These are phyloP conservation scores for Sugiyamaella americana DNA, from an alignment of 805 yeast species.

Conservation along the genomic window DNA sequence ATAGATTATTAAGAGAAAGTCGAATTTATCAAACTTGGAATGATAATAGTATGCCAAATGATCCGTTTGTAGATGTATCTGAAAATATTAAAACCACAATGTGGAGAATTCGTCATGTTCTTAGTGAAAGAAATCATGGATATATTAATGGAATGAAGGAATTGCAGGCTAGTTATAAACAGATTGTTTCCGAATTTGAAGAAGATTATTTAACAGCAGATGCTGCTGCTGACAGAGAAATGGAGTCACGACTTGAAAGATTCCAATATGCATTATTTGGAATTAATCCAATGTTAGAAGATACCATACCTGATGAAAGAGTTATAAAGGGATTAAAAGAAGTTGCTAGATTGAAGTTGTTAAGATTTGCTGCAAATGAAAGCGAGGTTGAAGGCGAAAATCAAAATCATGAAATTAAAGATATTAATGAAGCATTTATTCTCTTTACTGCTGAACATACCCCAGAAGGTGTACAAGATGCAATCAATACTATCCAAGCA, in stretches of 20 bases:
- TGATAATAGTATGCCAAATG: slow-evolving; percentile 32
- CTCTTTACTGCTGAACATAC: slow-evolving; percentile 43
- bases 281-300: slow-evolving; percentile 63
- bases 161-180: slow-evolving; percentile 39
- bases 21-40: slow-evolving; percentile 44
- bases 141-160: slow-evolving; percentile 51
- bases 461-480: slow-evolving; percentile 36
- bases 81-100: slow-evolving; percentile 52
- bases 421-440: slow-evolving; percentile 43
- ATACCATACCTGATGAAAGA: slow-evolving; percentile 50
- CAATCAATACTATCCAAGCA: slow-evolving; percentile 38
- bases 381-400: slow-evolving; percentile 21
- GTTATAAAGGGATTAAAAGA: slow-evolving; percentile 62
- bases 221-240: slow-evolving; percentile 48
- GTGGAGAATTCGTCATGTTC: slow-evolving; percentile 79
- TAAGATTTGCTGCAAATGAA: slow-evolving; percentile 38
- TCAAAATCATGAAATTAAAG: slow-evolving; percentile 20
- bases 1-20: slow-evolving; percentile 67
- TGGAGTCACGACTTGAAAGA: slow-evolving; percentile 66
- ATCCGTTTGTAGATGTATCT: slow-evolving; percentile 30
- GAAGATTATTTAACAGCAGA: slow-evolving; percentile 50
- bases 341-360: slow-evolving; percentile 63
- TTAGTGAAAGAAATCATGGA: slow-evolving; percentile 77
- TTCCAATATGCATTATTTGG: slow-evolving; percentile 80
- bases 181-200: slow-evolving; percentile 53